Conservation (phyloP, 1,139 yeast species). For the Nakaseomyces nivariensis region DNA sequence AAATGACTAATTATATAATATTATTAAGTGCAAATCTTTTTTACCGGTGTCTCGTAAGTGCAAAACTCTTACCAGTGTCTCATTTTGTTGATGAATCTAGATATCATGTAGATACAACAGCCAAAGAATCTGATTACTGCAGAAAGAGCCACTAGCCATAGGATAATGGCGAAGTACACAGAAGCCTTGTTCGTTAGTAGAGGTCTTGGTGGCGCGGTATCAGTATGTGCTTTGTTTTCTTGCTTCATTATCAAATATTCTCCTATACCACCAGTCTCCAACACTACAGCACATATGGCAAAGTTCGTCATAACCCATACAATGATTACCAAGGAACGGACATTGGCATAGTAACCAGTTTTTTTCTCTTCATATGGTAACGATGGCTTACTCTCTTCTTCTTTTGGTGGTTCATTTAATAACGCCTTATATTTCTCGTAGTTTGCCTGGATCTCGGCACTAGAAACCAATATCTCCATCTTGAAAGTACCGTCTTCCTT, state of each 20-base stretch:
- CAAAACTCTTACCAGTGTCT: slow-evolving; percentile 3
- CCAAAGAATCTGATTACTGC: slow-evolving; percentile 69
- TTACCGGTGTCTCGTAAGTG: too few species aligned
- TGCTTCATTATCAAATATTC: slow-evolving; percentile 22
- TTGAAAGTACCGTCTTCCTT: slow-evolving; percentile 70
- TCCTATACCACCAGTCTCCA: slow-evolving; percentile 50
- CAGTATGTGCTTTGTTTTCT: slow-evolving; percentile 22
- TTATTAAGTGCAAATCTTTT: background rate
- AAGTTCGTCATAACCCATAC: slow-evolving; percentile 74
- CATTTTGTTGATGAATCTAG: slow-evolving; percentile 29
- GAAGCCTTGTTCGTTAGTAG: slow-evolving; percentile 33
- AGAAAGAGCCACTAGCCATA: slow-evolving; percentile 76
- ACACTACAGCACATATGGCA: slow-evolving; percentile 57
- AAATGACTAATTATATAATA: too few species aligned
- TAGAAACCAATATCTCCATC: slow-evolving; percentile 57
- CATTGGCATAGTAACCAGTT: slow-evolving; percentile 63
- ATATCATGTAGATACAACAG: slow-evolving; percentile 47
- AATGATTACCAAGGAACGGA: slow-evolving; percentile 71
- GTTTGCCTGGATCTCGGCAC: slow-evolving; percentile 51
- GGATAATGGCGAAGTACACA: slow-evolving; percentile 57
- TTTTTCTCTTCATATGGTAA: slow-evolving; percentile 42
- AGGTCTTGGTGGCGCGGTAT: slow-evolving; percentile 14
- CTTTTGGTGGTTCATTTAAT: slow-evolving; percentile 39
- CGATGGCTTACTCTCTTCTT: slow-evolving; percentile 31
- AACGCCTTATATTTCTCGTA: slow-evolving; percentile 55